phyloP scores from a whole-genome alignment of 2,329 filamentous ascomycete genomes.

The Fusarium algeriense region DNA sequence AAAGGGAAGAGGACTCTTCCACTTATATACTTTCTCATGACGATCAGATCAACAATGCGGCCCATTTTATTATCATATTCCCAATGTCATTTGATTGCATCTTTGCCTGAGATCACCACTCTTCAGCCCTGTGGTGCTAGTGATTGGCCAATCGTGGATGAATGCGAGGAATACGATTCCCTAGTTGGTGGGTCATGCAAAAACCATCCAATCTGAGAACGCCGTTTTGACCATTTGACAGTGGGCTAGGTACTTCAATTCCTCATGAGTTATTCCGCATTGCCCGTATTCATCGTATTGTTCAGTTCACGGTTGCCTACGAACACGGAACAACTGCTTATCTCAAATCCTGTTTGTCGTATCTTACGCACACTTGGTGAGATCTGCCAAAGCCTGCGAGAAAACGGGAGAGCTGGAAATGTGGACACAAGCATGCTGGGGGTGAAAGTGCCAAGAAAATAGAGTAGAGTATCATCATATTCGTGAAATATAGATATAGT shows the following conservation, averaged over 20 bases:
- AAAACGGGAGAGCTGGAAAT: not conserved
- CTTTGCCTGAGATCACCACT: conserved; percentile 1
- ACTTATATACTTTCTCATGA: conserved; percentile 25
- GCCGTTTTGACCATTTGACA: not conserved
- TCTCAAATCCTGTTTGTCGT: not conserved
- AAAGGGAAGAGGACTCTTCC: not conserved
- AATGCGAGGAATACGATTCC: conserved; percentile 42
- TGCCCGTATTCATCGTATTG: conserved; percentile 39
- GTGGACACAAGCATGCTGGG: no score
- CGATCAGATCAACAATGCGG: not conserved
- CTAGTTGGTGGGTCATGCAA: conserved; percentile 1
- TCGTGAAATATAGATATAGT: conserved; percentile 17
- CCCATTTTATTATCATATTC: not conserved
- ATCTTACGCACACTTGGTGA: not conserved
- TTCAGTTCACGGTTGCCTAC: not conserved
- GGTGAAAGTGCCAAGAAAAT: not conserved
- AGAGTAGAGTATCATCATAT: conserved; percentile 12
- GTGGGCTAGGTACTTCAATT: not conserved
- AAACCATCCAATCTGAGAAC: not conserved
- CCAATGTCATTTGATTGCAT: conserved; percentile 6
- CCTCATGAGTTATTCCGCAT: conserved; percentile 20
- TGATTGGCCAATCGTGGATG: conserved; percentile 42
- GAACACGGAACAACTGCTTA: not conserved
- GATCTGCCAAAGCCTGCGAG: not conserved
- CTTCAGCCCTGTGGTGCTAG: conserved; percentile 24